Evolutionary conservation across 208 protist species (phyloP).

Genomic region (Leptomonas seymouri): DNA sequence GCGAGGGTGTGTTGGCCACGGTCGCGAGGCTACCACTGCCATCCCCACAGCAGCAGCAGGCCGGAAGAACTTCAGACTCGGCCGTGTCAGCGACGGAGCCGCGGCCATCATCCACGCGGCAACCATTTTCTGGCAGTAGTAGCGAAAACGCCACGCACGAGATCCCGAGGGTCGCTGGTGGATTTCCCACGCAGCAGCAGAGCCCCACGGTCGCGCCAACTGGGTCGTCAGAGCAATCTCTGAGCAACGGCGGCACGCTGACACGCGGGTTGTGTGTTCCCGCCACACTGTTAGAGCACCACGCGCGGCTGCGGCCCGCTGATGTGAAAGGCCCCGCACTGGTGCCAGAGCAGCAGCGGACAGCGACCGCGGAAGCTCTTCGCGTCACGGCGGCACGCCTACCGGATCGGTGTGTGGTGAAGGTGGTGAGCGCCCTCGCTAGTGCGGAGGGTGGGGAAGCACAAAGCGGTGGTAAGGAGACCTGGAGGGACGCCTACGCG

Average conservation of each 20-base stretch:
- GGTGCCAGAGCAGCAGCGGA: too few species aligned
- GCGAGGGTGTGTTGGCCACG: background rate
- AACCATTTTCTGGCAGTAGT: background rate
- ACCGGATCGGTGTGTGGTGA: slow-evolving; percentile 12
- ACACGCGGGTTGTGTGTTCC: background rate
- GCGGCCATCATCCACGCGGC: background rate
- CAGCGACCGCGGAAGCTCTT: too few species aligned
- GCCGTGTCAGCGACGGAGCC: background rate
- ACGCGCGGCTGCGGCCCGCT: background rate
- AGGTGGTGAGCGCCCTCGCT: background rate
- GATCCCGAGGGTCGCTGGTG: background rate
- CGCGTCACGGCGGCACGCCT: background rate
- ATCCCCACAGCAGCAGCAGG: background rate
- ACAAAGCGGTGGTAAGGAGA: background rate
- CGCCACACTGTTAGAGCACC: background rate
- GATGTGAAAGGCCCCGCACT: too few species aligned
- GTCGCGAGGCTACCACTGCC: background rate
- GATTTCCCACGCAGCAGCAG: background rate
- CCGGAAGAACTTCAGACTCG: too few species aligned
- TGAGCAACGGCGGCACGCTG: background rate
- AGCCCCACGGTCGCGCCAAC: background rate
- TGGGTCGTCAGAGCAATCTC: background rate
- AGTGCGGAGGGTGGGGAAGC: too few species aligned
- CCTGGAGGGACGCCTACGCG: too few species aligned
- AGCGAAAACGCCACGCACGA: background rate